Base-by-base conservation (phyloP, 2,329 filamentous ascomycete genomes). In the Pestalotiopsis sp. region DNA sequence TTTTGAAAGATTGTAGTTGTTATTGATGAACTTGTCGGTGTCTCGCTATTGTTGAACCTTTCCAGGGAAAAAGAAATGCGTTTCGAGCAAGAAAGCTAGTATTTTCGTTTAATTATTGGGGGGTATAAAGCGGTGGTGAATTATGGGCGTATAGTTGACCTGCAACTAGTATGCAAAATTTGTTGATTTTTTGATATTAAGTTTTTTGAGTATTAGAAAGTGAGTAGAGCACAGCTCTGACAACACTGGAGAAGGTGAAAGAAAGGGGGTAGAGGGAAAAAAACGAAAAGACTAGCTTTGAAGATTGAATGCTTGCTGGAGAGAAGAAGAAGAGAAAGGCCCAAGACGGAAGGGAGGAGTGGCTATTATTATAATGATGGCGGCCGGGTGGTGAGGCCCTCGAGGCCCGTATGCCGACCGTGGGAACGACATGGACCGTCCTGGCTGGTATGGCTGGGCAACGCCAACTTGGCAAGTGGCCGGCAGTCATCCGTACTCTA, bases 301-400 rank as follows among this genome's bases (percentile, higher is more conserved):
- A 79, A 75, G 77, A 82, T 86, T 86, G 81, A 84, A 77, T 83
- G 84, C 90, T 92, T 92, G 90, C 90, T 91, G 85, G 85, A 85
- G 89, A 88, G 76, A 82, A 81, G 80, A 83, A 83, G 75, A 74
- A 80, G 81, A 81, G 77, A 77, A 75, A 78, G 76, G 73, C 75
- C 77, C 75, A 76, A 75, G 74, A 76, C 77, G 76, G 78, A 78
- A 77, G 77, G 77, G 77, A 78, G 75, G 73, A 74, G 75, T 76
- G 73, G 70, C 75, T 79, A 79, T 81, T 84, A 83, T 83, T 69
- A 70, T 70, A 70, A 83, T 79, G 73, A 69, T 74, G 74, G 75
- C 70, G 77, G 78, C 76, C 76, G 73, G 72, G 74, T 75, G 74
- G 72, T 69, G 73, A 76, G 75, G 76, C 73, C 75, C 67, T 72